Base-by-base conservation (phyloP, 441 rosid genomes). In the Jatropha multifida region DNA sequence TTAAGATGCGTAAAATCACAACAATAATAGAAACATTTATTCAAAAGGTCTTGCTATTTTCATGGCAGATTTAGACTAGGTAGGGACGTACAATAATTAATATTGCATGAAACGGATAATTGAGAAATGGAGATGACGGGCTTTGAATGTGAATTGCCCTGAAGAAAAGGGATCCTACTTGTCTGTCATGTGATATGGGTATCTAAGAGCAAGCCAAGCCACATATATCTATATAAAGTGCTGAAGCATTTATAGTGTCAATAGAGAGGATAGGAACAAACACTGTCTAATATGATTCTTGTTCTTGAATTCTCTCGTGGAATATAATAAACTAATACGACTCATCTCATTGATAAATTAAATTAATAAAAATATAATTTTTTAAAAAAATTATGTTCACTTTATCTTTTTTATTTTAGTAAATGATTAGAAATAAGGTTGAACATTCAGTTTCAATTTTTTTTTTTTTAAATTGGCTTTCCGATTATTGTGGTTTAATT, bases 131-230 rank as follows among this genome's bases (percentile, higher is more conserved):
- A 10, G 37, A 20, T 2, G 38, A 46, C 32, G 67, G 64, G 46
- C 26, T 32, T 73, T 37, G 38, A 74, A 37, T 13, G 71, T 59
- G 13, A 65, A 38, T 23, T 74, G 71, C 77, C 77, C 64, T 52
- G 17, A 54, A 41, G 14, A 64, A 56, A 46, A 55, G 71, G 77
- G 42, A 66, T 56, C 51, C 23, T 37, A 32, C 26, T 10, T 27
- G 38, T 42, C 20, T 12, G 48, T 27, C 32, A 32, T 32, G 9
- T 20, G 0, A 58, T 54, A 52, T 7, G 65, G 66, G 74, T 14
- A 44, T 71, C 13, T 37, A 0, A 69, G 27, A 8, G 26, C 17
- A 18, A 46, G 18, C 46, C 3, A 26, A 13, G 72, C 77, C 77
- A 66, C 72, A 44, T 27, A 56, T 42, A 32, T 1, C 0, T 23